A percentile compares a stretch with the other conserved stretches of the same genome.
Evolutionary conservation across 2,329 filamentous ascomycete species (phyloP).

Genomic region (Epichloe bromicola): DNA sequence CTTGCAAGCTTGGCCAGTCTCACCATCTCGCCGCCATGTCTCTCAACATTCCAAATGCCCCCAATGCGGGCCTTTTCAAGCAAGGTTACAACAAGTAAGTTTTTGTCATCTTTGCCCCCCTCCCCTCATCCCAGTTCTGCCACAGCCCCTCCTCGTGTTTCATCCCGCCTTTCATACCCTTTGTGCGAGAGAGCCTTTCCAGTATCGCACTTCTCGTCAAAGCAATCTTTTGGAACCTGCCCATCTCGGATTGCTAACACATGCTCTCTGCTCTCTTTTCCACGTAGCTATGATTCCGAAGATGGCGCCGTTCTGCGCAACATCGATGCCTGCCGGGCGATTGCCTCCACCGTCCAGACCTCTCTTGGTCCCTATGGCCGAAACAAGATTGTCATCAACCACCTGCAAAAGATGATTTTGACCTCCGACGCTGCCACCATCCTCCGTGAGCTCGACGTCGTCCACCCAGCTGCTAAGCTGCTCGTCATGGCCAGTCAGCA

Average conservation of each 20-base stretch:
- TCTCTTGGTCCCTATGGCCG: conserved; percentile 93
- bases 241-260: conserved; percentile 3
- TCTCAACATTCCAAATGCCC: conserved; percentile 87
- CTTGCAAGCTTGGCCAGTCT: conserved; percentile 9
- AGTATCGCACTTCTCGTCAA: too few relatives aligned
- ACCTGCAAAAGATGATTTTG: conserved; percentile 98
- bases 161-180: background rate
- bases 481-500: conserved; percentile 98
- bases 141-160: conserved; percentile 6
- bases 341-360: conserved; percentile 91
- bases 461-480: conserved; percentile 94
- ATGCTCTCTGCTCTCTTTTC: conserved; percentile 7
- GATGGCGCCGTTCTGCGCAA: conserved; percentile 97
- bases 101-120: conserved; percentile 5
- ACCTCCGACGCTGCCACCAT: conserved; percentile 98
- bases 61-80: conserved; percentile 91
- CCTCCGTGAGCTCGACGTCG: conserved; percentile 90
- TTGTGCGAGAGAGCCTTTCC: background rate
- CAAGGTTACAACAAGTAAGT: conserved; percentile 87
- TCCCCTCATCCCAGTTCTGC: conserved; percentile 3
- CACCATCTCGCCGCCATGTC: conserved; percentile 51
- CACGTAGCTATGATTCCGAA: conserved; percentile 86
- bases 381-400: conserved; percentile 99
- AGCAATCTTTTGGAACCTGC: background rate
- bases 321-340: conserved; percentile 95